These are phyloP conservation scores for Limnomonas spitsbergensis DNA, from an alignment of 139 green algal genomes.

Conservation along the genomic window DNA sequence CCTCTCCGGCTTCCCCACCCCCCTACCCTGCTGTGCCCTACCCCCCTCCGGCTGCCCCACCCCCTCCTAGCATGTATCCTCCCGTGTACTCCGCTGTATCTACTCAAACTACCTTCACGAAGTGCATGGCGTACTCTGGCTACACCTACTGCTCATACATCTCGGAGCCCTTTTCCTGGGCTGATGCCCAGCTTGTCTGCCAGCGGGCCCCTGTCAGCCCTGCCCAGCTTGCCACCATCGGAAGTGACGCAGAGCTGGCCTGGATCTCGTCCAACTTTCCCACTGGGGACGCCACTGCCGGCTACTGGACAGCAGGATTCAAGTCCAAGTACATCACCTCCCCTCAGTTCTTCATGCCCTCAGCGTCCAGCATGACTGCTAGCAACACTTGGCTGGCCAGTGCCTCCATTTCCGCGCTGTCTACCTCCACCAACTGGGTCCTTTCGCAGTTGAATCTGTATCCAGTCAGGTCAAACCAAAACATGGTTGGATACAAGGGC, in stretches of 20 bases:
- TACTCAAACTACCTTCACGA: slow-evolving; percentile 2
- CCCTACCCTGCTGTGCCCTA: background rate
- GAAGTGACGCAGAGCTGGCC: background rate
- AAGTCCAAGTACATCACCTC: too few relatives aligned
- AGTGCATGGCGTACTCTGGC: background rate
- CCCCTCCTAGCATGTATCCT: background rate
- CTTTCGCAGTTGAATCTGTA: background rate
- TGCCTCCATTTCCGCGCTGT: background rate
- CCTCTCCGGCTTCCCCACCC: too few relatives aligned
- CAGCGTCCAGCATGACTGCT: too few relatives aligned
- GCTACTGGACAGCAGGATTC: background rate
- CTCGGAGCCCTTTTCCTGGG: background rate
- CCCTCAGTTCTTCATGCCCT: too few relatives aligned
- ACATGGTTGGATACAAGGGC: background rate
- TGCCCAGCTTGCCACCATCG: background rate
- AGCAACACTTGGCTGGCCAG: background rate
- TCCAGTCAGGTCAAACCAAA: too few relatives aligned
- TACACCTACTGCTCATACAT: background rate
- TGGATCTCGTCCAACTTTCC: background rate
- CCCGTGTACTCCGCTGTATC: background rate
- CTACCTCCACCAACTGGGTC: background rate
- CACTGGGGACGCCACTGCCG: background rate
- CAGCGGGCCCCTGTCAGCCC: background rate
- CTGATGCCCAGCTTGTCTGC: too few relatives aligned
- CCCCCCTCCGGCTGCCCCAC: slow-evolving; percentile 3